Evolutionary conservation across 345 rosid genomes (phyloP), one percentile per base, ranked within the genome.

Genomic region (Camelina neglecta): DNA sequence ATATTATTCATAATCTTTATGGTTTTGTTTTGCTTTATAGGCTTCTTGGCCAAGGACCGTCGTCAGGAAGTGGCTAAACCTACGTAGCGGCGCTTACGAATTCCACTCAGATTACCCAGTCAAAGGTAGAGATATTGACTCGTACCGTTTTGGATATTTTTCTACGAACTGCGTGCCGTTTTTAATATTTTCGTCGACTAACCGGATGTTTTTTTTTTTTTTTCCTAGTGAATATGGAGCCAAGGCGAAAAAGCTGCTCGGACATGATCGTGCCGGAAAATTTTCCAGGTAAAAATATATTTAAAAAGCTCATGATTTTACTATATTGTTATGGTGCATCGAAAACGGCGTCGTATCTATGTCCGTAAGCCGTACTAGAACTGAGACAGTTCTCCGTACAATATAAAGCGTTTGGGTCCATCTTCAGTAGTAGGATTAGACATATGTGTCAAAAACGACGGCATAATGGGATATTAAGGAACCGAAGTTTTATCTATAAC

Each of bases 51-150:
- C 96, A 3, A 87, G 79, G 80, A 70, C 74, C 54, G 85, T 91
- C 47, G 98, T 72, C 31, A 83, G 84, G 55, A 93, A 91, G 83
- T 93, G 98, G 97, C 84, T 93, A 23, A 91, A 93, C 75, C 80
- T 91, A 79, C 87, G 82, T 42, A 84, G 88, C 56, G 80, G 86
- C 75, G 86, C 84, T 23, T 89, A 82, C 21, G 96, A 89, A 79
- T 93, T 86, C 74, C 85, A 87, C 57, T 87, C 97, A 3, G 98
- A 93, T 79, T 91, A 83, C 67, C 53, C 84, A 26, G 60, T 79
- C 33, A 76, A 54, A 81, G 92, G 98, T 93, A 33, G 21, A 74
- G 71, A 58, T 8, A 49, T 3, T 24, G 29, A 1, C 74, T 65
- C 69, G 18, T 53, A 12, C 64, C 50, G 50, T 54, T 42, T 65